phyloP scores from a whole-genome alignment of 2,329 filamentous ascomycete genomes.

The Aspergillus proliferans region DNA sequence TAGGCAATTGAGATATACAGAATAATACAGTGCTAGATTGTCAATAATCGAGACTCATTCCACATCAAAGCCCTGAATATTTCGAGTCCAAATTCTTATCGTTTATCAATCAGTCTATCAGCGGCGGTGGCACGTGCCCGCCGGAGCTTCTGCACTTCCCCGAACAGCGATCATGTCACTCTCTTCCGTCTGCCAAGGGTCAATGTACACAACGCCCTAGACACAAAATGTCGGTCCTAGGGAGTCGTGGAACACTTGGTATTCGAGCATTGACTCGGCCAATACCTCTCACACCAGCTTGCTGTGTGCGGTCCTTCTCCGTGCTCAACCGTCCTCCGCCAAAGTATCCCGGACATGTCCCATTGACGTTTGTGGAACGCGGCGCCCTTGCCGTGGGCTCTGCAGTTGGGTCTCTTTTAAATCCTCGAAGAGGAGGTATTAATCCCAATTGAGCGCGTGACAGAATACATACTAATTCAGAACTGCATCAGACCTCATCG shows the following conservation, averaged over 20 bases:
- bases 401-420: constrained; percentile 55
- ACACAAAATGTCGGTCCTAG: constrained; percentile 24
- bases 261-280: constrained; percentile 10
- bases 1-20: background rate
- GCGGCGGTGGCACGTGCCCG: constrained; percentile 1
- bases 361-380: constrained; percentile 72
- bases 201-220: constrained; percentile 7
- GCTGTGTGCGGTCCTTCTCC: constrained; percentile 57
- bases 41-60: background rate
- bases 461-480: background rate
- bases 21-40: background rate
- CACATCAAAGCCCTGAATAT: too few relatives aligned
- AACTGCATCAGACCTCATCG: constrained; percentile 68
- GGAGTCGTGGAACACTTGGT: constrained; percentile 12
- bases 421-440: constrained; percentile 73
- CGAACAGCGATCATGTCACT: constrained; percentile 12
- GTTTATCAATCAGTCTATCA: constrained; percentile 13
- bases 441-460: background rate
- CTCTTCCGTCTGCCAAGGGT: background rate
- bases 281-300: constrained; percentile 4
- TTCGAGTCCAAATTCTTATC: constrained; percentile 9
- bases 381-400: constrained; percentile 61
- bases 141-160: constrained; percentile 7
- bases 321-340: constrained; percentile 76
- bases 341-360: constrained; percentile 89